Evolutionary conservation across 441 rosid genomes (phyloP).

Genomic region (Erodium trifolium): DNA sequence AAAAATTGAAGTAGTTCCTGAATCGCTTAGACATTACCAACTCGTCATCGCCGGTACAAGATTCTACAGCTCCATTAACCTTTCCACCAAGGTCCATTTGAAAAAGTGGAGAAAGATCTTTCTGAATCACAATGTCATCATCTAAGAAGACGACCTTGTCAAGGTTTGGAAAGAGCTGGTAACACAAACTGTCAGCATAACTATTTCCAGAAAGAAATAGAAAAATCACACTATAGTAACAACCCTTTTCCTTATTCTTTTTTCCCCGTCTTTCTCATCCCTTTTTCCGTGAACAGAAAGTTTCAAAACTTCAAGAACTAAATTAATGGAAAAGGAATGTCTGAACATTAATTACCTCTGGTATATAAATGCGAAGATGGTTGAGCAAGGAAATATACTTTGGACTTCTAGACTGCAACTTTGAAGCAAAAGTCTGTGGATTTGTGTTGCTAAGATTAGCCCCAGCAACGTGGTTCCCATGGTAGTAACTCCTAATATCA

Average conservation of each 20-base stretch:
- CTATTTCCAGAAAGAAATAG: too few species aligned
- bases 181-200: conserved; percentile 21
- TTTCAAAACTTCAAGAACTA: not conserved
- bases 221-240: too few species aligned
- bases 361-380: conserved; percentile 92
- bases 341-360: conserved; percentile 59
- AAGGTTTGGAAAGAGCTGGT: conserved; percentile 90
- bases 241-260: not conserved
- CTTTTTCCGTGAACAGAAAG: too few species aligned
- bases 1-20: conserved; percentile 93
- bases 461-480: conserved; percentile 86
- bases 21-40: conserved; percentile 98
- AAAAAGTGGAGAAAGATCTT: conserved; percentile 88
- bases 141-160: conserved; percentile 94
- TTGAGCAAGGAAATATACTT: conserved; percentile 97
- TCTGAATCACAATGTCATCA: conserved; percentile 90
- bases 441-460: conserved; percentile 69
- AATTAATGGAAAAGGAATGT: conserved; percentile 1
- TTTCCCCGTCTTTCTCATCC: too few species aligned
- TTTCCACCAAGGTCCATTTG: conserved; percentile 80
- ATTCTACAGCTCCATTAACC: conserved; percentile 97
- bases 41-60: conserved; percentile 90
- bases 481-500: conserved; percentile 78
- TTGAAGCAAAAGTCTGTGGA: conserved; percentile 88
- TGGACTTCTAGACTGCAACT: conserved; percentile 94